Evolutionary conservation across 2,329 filamentous ascomycete genomes (phyloP).

Genomic region (Elsinoe fawcettii): DNA sequence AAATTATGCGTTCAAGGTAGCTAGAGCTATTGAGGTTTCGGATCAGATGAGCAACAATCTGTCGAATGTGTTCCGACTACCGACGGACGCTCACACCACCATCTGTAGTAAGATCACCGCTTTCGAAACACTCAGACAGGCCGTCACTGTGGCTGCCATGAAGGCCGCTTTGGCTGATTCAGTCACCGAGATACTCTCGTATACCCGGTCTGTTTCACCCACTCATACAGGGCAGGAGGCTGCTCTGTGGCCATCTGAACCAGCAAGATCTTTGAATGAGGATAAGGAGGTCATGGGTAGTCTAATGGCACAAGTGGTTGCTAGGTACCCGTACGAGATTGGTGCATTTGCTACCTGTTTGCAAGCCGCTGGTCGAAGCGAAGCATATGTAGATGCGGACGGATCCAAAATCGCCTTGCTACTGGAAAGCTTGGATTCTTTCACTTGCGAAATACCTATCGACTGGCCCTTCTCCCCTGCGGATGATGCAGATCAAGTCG

Average conservation of each 20-base stretch:
- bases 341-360: conserved; percentile 68
- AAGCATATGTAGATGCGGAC: conserved; percentile 35
- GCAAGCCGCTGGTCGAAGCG: conserved; percentile 51
- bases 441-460: conserved; percentile 69
- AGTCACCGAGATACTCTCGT: conserved; percentile 53
- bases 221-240: neutral
- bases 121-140: conserved; percentile 62
- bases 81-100: conserved; percentile 47
- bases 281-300: conserved; percentile 14
- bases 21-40: conserved; percentile 44
- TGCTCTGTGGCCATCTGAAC: conserved; percentile 11
- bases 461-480: conserved; percentile 70
- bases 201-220: conserved; percentile 11
- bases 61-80: conserved; percentile 41
- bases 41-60: conserved; percentile 37
- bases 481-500: conserved; percentile 74
- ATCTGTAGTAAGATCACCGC: conserved; percentile 57
- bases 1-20: conserved; percentile 38
- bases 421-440: conserved; percentile 60
- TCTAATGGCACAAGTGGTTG: conserved; percentile 60
- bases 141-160: conserved; percentile 62
- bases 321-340: conserved; percentile 80
- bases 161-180: conserved; percentile 61
- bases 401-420: conserved; percentile 48
- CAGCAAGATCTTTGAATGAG: conserved; percentile 15